Conservation (phyloP, 2,329 filamentous ascomycete genomes). For the Lasiodiplodia gonubiensis region DNA sequence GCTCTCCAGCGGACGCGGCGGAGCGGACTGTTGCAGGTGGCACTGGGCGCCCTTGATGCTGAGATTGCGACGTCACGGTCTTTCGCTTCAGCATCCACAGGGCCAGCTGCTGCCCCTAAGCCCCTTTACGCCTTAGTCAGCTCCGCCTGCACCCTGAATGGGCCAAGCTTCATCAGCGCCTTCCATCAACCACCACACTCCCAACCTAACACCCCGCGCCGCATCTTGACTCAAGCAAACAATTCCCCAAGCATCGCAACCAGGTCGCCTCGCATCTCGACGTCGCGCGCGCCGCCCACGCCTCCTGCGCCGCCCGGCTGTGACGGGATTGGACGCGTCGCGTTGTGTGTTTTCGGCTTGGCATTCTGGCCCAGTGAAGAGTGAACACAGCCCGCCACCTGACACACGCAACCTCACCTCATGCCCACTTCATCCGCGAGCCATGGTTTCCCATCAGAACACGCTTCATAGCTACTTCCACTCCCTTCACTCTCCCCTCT, state of each 20-base stretch:
- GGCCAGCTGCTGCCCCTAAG: slow-evolving; percentile 19
- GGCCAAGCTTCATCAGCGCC: slow-evolving; percentile 12
- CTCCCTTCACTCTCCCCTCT: neutral
- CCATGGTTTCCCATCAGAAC: slow-evolving; percentile 26
- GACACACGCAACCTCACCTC: slow-evolving; percentile 28
- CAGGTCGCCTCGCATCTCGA: neutral
- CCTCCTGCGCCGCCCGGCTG: neutral
- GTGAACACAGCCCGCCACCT: slow-evolving; percentile 28
- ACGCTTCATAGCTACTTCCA: slow-evolving; percentile 24
- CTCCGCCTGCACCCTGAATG: neutral
- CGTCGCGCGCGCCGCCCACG: slow-evolving; percentile 1
- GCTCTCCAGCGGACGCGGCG: neutral
- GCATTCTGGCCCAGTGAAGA: slow-evolving; percentile 16
- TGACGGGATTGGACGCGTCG: slow-evolving; percentile 16
- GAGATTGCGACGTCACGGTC: slow-evolving; percentile 22
- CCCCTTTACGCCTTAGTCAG: slow-evolving; percentile 27
- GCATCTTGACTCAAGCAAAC: neutral
- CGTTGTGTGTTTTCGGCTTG: slow-evolving; percentile 25
- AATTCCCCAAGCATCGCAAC: neutral
- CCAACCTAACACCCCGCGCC: neutral
- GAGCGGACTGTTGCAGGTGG: slow-evolving; percentile 1
- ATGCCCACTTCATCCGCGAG: neutral
- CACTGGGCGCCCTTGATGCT: neutral
- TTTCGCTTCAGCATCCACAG: neutral
- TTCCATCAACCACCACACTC: slow-evolving; percentile 14